Evolutionary conservation across 441 rosid species (phyloP), one percentile per base, ranked within the genome.

Genomic region (Aleurites moluccanus): DNA sequence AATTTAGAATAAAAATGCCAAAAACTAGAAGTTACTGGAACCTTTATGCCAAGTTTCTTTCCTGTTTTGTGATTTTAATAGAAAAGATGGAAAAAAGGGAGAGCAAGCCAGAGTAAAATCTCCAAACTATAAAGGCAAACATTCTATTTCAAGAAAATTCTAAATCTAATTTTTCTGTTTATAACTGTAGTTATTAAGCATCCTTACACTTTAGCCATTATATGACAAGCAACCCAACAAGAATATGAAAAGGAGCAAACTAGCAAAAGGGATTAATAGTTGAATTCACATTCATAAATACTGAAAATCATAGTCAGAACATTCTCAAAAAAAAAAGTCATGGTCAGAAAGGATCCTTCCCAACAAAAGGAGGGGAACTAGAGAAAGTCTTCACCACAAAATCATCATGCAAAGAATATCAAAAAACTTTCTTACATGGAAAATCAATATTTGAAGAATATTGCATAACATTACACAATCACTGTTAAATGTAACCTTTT

Each of bases 171-270:
- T 23, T 35, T 21, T 33, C 14, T 28, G 33, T 47, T 56, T 16
- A 42, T 25, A 27, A n/a, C 45, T 23, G 44, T 30, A 20, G 3
- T 44, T 3, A 9, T 20, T 64, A 18, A 64, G 49, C 30, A 56
- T 30, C 45, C 28, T 21, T 56, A 15, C 9, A 30, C 28, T 3
- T 52, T 52, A 27, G 7, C 16, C 62, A 52, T 52, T 14, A 40
- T 15, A 53, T 35, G n/a, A 73, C 7, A 38, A 6, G 35, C 69
- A 73, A 47, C 59, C 67, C 16, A 64, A 65, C 52, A 72, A 27
- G 30, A 70, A 40, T 27, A 40, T 15, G 16, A 56, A 14, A 70
- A 70, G 52, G 10, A 23, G 21, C 25, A 33, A 25, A 21, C 16
- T 30, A 52, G 35, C 30, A 38, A 50, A 52, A 10, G 10, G 33